These are phyloP conservation scores for Monilinia fructigena DNA, from an alignment of 2,329 filamentous ascomycete species.

Conservation along the genomic window DNA sequence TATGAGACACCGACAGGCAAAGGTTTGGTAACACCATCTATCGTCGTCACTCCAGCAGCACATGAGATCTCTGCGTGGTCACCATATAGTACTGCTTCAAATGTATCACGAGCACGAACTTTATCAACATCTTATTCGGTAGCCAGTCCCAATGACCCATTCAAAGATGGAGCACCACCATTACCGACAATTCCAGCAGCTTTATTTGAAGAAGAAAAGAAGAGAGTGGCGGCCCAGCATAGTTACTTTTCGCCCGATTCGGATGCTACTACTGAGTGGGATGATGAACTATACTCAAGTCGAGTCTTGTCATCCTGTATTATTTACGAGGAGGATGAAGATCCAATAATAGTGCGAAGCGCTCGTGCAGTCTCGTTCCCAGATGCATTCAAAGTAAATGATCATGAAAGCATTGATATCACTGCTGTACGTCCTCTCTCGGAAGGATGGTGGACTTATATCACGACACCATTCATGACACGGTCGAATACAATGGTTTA, in stretches of 20 bases:
- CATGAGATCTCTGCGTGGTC: conserved; percentile 42
- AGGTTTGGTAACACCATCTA: conserved; percentile 47
- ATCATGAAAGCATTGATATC: conserved; percentile 36
- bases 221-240: conserved; percentile 33
- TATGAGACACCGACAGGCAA: conserved; percentile 29
- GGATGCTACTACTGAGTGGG: conserved; percentile 36
- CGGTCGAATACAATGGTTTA: conserved; percentile 39
- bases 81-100: conserved; percentile 30
- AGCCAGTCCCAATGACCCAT: conserved; percentile 44
- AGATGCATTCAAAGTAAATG: conserved; percentile 26
- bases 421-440: conserved; percentile 50
- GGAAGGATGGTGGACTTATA: conserved; percentile 75
- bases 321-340: conserved; percentile 68
- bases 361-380: conserved; percentile 42
- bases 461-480: conserved; percentile 66
- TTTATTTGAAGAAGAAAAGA: conserved; percentile 36
- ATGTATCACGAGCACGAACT: conserved; percentile 24
- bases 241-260: conserved; percentile 39
- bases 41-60: conserved; percentile 54
- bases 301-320: conserved; percentile 52
- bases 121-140: conserved; percentile 55
- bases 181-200: conserved; percentile 54
- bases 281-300: conserved; percentile 33
- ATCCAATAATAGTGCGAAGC: conserved; percentile 44
- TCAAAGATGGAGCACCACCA: conserved; percentile 51